phyloP scores from a whole-genome alignment of 768 basidiomycete genomes.

The Serendipita sp. region DNA sequence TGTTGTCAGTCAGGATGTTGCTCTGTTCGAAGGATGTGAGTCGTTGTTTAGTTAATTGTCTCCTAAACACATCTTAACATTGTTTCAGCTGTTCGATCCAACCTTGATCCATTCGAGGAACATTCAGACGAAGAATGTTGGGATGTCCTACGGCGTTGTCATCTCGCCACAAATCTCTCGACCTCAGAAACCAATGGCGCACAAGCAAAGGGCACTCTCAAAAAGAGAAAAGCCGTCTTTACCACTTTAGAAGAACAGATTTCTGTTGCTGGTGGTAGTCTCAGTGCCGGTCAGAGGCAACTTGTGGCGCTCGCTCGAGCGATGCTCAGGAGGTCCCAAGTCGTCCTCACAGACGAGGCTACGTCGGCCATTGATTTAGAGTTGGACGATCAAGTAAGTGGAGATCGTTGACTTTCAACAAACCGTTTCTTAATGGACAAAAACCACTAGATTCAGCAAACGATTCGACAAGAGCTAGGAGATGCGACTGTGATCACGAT shows the following conservation, averaged over 20 bases:
- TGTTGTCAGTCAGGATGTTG: conserved; percentile 59
- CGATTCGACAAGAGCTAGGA: conserved; percentile 54
- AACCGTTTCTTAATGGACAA: conserved; percentile 5
- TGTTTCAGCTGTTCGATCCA: conserved; percentile 39
- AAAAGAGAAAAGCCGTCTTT: conserved; percentile 7
- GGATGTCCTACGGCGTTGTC: conserved; percentile 50
- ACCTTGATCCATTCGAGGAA: conserved; percentile 50
- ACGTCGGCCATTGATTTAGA: conserved; percentile 57
- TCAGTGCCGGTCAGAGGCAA: conserved; percentile 68
- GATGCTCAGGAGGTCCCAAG: conserved; percentile 41
- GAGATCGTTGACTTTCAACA: not conserved
- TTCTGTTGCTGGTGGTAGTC: conserved; percentile 35
- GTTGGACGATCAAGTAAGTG: conserved; percentile 46
- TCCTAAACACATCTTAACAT: not conserved
- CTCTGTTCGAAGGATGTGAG: conserved; percentile 42
- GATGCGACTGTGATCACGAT: conserved; percentile 67
- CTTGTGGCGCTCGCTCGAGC: conserved; percentile 56
- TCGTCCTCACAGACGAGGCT: conserved; percentile 65
- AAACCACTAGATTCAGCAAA: conserved; percentile 38
- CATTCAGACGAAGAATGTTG: conserved; percentile 44
- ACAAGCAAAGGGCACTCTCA: conserved; percentile 15
- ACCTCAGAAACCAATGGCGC: conserved; percentile 19
- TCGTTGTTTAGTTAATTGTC: not conserved
- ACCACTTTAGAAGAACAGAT: conserved; percentile 44
- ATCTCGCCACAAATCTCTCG: conserved; percentile 31